A percentile compares a stretch with the other conserved stretches of the same genome.
phyloP scores from a whole-genome alignment of 345 rosid genomes.

The Pistacia integerrima region DNA sequence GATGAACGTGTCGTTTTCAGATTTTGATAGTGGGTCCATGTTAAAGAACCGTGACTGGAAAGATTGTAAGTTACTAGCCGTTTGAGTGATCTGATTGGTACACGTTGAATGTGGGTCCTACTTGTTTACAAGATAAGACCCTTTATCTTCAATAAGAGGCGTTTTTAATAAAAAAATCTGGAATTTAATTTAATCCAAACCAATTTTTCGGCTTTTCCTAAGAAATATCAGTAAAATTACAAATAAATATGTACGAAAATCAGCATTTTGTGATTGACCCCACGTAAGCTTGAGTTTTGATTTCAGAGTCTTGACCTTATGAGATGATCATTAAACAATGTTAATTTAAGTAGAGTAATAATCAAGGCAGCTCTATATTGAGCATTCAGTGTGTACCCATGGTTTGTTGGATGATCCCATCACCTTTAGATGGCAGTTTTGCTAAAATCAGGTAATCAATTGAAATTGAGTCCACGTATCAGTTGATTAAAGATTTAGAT shows the following conservation, averaged over 20 bases:
- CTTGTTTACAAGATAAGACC: slow-evolving; percentile 29
- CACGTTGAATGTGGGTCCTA: slow-evolving; percentile 4
- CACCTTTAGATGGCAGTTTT: not conserved
- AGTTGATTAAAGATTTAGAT: not conserved
- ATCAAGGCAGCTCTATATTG: not conserved
- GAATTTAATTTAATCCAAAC: not conserved
- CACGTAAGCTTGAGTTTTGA: too few species aligned
- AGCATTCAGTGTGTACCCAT: slow-evolving; percentile 15
- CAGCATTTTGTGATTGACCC: not conserved
- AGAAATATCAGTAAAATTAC: not conserved
- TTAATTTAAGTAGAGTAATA: not conserved
- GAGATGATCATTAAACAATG: not conserved
- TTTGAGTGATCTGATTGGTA: not conserved
- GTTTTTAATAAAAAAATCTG: not conserved
- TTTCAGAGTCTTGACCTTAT: not conserved
- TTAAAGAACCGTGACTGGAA: not conserved
- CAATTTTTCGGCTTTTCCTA: slow-evolving; percentile 4
- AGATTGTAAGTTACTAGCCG: not conserved
- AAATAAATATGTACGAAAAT: not conserved
- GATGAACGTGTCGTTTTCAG: not conserved
- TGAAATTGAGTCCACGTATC: not conserved
- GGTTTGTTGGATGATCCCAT: not conserved
- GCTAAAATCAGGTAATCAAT: not conserved
- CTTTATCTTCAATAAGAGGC: not conserved
- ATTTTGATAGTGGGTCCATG: not conserved